Base-by-base conservation (phyloP, 805 yeast species). In the Saturnispora kantuleensis region DNA sequence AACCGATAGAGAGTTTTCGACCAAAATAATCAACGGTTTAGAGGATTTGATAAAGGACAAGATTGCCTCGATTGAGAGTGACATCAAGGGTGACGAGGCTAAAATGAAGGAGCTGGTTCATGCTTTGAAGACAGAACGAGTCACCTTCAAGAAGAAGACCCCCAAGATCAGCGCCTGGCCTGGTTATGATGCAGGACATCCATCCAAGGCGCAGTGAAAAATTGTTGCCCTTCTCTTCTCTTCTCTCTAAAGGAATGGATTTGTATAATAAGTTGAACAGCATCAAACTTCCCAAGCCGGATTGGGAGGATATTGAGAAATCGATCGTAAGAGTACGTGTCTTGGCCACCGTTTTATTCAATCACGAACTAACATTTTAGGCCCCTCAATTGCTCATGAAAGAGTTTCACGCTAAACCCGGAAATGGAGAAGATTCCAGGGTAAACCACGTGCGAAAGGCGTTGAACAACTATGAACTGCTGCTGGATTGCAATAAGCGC, bases 131-230 rank as follows among this genome's bases (percentile, higher is more conserved):
- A 50, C 5, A 32, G 49, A 15, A 10, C 35, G 35, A 50, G 18
- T 10, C 9, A 36, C 11, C 29, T 37, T 12, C n/a, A 33, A 11
- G 41, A 49, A 16, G 38, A 38, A 18, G 35, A 36, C 36, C 17
- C 36, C 16, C 13, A 35, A 38, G 35, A 48, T 39, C 7, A 45
- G 44, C 21, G 74, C 85, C 1, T 79, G 85, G 85, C 85, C 85
- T 0, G 84, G 84, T 0, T 69, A 76, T 11, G 72, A 79, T 51
- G 84, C 77, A 52, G 81, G 82, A 0, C 85, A 79, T 56, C 83
- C 84, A 2, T 56, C 58, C 38, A 52, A 51, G 45, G 39, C 18
- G 8, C 39, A 31, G 29, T 31, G 21, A 32, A 28, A 38, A 40
- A 16, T 38, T 31, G 38, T 39, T 26, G 13, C 37, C 37, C n/a